Evolutionary conservation across 2,329 filamentous ascomycete species (phyloP), one percentile per base, ranked within the genome.

Genomic region (Magnaporthiopsis poae): DNA sequence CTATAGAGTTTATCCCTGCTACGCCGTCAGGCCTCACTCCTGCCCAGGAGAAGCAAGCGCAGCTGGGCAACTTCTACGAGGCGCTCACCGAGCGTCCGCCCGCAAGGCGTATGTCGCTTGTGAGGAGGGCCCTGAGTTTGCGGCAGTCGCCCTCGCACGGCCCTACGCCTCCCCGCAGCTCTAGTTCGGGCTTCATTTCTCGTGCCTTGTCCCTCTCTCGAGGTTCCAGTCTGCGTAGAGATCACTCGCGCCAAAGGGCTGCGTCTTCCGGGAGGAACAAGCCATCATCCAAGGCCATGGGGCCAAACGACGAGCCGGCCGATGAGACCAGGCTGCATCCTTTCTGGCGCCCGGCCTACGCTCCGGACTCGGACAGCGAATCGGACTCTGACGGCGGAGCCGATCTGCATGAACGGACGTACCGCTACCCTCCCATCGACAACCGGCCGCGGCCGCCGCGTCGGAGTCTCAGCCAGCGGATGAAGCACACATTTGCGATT

Each of bases 401-500:
- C 0, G 76, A 79, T 15, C 61, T n/a, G 15, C 9, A 62, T 8
- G 77, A 77, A 11, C 72, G 77, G 36, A 76, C 79, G 13, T 80
- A 80, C 71, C 74, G 77, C 64, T 84, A 85, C 69, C 80, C 83
- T 15, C 75, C 77, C 0, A 75, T 82, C 66, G 80, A 84, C 67
- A 81, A 83, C 67, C 80, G 83, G 46, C 80, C 36, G 33, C 71
- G 68, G 39, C 74, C 71, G 29, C 80, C 80, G 2, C 80, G 80
- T 56, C 76, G 80, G 66, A 84, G 80, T 67, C 73, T 88, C 18
- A 85, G 82, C 69, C 75, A 79, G 46, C 82, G 80, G 39, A 75
- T 87, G 76, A 85, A 83, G 75, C 78, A 80, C 52, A 88, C 86
- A 0, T 87, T 88, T 77, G 81, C 86, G 15, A 86, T 88, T 35